Percentiles rank a stretch among this genome's conserved stretches.
phyloP scores from a whole-genome alignment of 371 early-diverging fungal genomes.

The Rhizopus delemar region DNA sequence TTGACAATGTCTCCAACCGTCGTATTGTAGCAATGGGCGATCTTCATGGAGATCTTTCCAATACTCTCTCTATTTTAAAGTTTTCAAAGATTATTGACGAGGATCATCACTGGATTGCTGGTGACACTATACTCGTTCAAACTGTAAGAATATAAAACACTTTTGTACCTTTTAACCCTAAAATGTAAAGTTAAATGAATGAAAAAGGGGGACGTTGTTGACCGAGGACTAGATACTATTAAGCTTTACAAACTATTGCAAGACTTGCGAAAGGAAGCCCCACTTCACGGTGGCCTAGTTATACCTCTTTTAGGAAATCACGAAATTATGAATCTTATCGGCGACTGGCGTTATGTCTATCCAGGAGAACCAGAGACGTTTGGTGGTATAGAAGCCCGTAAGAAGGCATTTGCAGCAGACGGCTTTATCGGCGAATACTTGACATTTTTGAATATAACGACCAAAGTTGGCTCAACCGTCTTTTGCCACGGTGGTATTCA shows the following conservation, averaged over 20 bases:
- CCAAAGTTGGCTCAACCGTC: constrained; percentile 64
- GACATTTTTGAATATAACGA: constrained; percentile 55
- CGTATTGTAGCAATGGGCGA: constrained; percentile 81
- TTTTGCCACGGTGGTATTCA: constrained; percentile 79
- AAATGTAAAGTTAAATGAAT: too few relatives aligned
- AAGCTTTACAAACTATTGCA: constrained; percentile 62
- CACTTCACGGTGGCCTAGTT: constrained; percentile 58
- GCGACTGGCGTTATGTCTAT: constrained; percentile 75
- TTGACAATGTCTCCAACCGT: constrained; percentile 10
- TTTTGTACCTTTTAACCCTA: too few relatives aligned
- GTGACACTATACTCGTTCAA: constrained; percentile 56
- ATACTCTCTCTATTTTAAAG: constrained; percentile 58
- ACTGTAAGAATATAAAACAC: constrained; percentile 32
- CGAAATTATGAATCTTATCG: constrained; percentile 76
- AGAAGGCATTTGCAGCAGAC: constrained; percentile 54
- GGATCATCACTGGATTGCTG: constrained; percentile 65
- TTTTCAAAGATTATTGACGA: constrained; percentile 65
- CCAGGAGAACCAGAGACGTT: constrained; percentile 64
- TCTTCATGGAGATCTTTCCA: constrained; percentile 71
- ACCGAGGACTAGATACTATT: constrained; percentile 75
- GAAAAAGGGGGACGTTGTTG: constrained; percentile 71
- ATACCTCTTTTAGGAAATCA: constrained; percentile 67
- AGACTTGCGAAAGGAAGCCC: constrained; percentile 62
- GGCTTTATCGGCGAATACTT: constrained; percentile 73
- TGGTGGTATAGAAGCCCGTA: constrained; percentile 58